Conservation (phyloP, 768 basidiomycete species). For the Clavaria fumosa region DNA sequence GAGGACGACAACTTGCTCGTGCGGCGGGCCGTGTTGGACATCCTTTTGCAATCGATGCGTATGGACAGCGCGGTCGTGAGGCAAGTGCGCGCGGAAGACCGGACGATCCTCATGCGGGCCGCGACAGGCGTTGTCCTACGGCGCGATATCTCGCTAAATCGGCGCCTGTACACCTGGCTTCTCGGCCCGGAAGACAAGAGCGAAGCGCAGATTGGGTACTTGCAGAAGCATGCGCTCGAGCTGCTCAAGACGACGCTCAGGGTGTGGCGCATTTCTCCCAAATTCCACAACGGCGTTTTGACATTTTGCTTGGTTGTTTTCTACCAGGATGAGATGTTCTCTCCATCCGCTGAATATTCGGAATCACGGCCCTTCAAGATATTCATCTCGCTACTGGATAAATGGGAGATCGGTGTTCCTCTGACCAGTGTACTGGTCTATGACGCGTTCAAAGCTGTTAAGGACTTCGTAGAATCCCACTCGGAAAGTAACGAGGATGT, state of each 20-base stretch:
- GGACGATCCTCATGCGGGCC: constrained; percentile 71
- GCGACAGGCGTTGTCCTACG: constrained; percentile 82
- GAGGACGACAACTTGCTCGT: constrained; percentile 91
- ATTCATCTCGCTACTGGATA: constrained; percentile 87
- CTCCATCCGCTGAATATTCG: constrained; percentile 54
- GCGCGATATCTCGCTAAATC: constrained; percentile 83
- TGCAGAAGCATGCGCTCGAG: constrained; percentile 55
- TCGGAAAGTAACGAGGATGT: constrained; percentile 50
- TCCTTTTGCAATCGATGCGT: constrained; percentile 61
- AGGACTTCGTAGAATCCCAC: constrained; percentile 34
- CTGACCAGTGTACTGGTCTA: constrained; percentile 68
- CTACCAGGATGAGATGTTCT: constrained; percentile 58
- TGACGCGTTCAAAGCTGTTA: constrained; percentile 65
- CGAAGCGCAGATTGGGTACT: constrained; percentile 57
- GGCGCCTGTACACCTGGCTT: constrained; percentile 87
- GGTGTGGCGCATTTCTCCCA: constrained; percentile 22
- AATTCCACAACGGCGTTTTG: constrained; percentile 1
- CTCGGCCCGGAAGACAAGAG: constrained; percentile 69
- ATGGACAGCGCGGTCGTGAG: constrained; percentile 59
- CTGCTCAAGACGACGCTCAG: constrained; percentile 56
- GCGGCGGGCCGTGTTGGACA: constrained; percentile 70
- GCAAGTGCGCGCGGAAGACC: constrained; percentile 56
- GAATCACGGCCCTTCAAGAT: constrained; percentile 88
- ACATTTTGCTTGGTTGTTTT: constrained; percentile 1
- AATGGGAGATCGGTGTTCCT: constrained; percentile 85